These are phyloP conservation scores for Cutaneotrichosporon spelunceum DNA, from an alignment of 1,284 basidiomycete genomes.

Conservation along the genomic window DNA sequence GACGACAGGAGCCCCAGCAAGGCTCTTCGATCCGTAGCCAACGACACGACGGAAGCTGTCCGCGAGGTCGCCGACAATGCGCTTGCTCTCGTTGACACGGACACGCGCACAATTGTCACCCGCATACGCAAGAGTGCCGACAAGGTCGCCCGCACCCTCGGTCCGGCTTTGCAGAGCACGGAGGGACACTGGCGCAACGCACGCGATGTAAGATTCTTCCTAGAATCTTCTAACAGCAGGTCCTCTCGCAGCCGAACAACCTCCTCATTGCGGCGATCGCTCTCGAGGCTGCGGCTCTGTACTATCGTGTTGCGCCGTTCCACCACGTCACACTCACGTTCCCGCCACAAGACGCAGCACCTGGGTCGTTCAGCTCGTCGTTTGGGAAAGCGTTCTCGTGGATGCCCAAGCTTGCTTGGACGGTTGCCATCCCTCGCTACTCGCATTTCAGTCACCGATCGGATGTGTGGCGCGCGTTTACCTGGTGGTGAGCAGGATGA, in stretches of 20 bases:
- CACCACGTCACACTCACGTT: slow-evolving; percentile 42
- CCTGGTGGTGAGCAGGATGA: slow-evolving; percentile 42
- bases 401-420: slow-evolving; percentile 36
- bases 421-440: slow-evolving; percentile 35
- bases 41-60: slow-evolving; percentile 19
- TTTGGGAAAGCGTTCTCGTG: slow-evolving; percentile 44
- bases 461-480: slow-evolving; percentile 40
- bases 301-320: slow-evolving; percentile 38
- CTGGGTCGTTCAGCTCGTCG: slow-evolving; percentile 35
- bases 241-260: slow-evolving; percentile 35
- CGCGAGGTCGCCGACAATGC: slow-evolving; percentile 12
- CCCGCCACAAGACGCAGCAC: slow-evolving; percentile 32
- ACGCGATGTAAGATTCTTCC: neutral
- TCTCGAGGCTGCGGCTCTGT: slow-evolving; percentile 39
- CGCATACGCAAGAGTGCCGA: slow-evolving; percentile 11
- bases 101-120: slow-evolving; percentile 18
- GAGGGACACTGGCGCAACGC: slow-evolving; percentile 9
- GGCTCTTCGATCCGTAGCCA: slow-evolving; percentile 7
- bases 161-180: slow-evolving; percentile 1
- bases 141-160: slow-evolving; percentile 21
- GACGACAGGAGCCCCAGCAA: neutral
- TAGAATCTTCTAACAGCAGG: slow-evolving; percentile 21
- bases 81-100: slow-evolving; percentile 26
- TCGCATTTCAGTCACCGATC: slow-evolving; percentile 24
- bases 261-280: slow-evolving; percentile 33